Evolutionary conservation across 345 rosid genomes (phyloP).

Genomic region (Populus euphratica): DNA sequence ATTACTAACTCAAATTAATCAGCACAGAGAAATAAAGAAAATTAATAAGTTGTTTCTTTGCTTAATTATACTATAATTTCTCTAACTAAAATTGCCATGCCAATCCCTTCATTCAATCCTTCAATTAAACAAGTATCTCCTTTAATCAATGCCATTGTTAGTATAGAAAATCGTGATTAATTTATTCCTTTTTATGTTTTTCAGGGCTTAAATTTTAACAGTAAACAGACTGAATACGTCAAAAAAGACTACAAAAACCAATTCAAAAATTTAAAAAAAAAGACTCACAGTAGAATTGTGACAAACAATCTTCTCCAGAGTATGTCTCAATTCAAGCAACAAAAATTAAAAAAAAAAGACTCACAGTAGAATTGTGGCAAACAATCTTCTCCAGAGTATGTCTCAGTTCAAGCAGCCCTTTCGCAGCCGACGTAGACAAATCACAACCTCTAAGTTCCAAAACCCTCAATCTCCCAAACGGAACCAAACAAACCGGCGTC

Average conservation of each 20-base stretch:
- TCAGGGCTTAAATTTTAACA: neutral
- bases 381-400: conserved; percentile 85
- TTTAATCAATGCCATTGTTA: neutral
- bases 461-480: conserved; percentile 68
- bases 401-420: conserved; percentile 81
- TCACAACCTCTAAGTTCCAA: conserved; percentile 92
- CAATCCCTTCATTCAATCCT: neutral
- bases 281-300: conserved; percentile 91
- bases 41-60: neutral
- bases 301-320: conserved; percentile 87
- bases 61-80: neutral
- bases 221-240: neutral
- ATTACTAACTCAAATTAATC: neutral
- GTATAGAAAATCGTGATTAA: neutral
- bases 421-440: conserved; percentile 87
- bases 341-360: conserved; percentile 15
- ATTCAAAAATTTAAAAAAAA: neutral
- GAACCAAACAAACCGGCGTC: conserved; percentile 79
- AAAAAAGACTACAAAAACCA: neutral
- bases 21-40: neutral
- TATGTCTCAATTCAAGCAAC: conserved; percentile 76
- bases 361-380: conserved; percentile 95
- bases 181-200: neutral
- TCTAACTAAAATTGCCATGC: neutral
- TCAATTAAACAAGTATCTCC: neutral